Percentiles rank a stretch among this genome's conserved stretches.
Evolutionary conservation across 1,139 yeast species (phyloP).

Genomic region (Blastobotrys illinoisensis): DNA sequence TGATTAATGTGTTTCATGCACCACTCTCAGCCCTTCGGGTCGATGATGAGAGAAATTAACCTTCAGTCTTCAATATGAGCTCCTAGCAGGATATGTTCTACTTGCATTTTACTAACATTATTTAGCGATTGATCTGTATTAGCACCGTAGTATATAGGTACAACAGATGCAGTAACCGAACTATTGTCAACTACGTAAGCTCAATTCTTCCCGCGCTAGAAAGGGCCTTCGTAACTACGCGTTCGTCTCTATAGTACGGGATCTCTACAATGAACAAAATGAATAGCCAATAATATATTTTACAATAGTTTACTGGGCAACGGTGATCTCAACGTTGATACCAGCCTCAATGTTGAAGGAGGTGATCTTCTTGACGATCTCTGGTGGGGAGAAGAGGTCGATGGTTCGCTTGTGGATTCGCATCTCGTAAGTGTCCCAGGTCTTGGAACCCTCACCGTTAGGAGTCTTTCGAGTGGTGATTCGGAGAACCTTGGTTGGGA

Average conservation of each 20-base stretch:
- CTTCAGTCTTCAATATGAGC: constrained; percentile 35
- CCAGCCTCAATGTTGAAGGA: constrained; percentile 68
- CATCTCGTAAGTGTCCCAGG: constrained; percentile 99
- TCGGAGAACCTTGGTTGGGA: constrained; percentile 98
- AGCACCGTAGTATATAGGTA: too few species aligned
- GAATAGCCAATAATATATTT: neutral
- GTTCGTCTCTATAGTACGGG: neutral
- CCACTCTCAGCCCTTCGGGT: constrained; percentile 29
- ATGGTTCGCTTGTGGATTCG: constrained; percentile 99
- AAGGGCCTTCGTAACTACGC: too few species aligned
- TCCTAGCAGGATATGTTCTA: neutral
- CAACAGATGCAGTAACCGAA: too few species aligned
- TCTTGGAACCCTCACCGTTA: constrained; percentile 99
- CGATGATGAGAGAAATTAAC: constrained; percentile 27
- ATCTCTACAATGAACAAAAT: neutral
- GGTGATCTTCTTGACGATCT: constrained; percentile 91
- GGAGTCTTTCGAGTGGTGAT: constrained; percentile 99
- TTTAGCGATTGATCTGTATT: constrained; percentile 1
- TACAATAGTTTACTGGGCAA: constrained; percentile 34
- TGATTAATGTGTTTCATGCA: constrained; percentile 34
- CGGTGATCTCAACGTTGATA: constrained; percentile 41
- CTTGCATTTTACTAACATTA: neutral
- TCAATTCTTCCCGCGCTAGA: too few species aligned
- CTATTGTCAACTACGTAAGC: too few species aligned
- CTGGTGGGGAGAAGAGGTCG: constrained; percentile 97